These are phyloP conservation scores for Priceomyces haplophilus DNA, from an alignment of 805 yeast species.

Conservation along the genomic window DNA sequence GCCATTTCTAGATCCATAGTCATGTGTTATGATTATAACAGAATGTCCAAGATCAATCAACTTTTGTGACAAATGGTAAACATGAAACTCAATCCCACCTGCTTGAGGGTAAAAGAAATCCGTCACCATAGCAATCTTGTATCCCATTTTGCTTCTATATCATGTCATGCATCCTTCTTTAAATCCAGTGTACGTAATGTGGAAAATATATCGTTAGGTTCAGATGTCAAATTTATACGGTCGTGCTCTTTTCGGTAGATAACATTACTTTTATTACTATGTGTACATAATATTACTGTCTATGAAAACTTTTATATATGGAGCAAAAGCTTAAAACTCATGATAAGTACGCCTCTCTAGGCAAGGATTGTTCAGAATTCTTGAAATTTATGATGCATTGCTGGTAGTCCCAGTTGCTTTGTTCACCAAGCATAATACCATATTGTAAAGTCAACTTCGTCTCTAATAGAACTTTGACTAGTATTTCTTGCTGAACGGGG, in stretches of 20 bases:
- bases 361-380: slow-evolving; percentile 53
- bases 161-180: not conserved
- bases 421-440: slow-evolving; percentile 80
- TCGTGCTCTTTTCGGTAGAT: not conserved
- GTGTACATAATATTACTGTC: not conserved
- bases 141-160: slow-evolving; percentile 17
- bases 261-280: too few species aligned
- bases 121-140: slow-evolving; percentile 69
- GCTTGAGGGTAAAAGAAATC: slow-evolving; percentile 98
- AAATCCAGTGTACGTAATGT: too few species aligned
- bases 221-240: too few species aligned
- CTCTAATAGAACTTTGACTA: slow-evolving; percentile 62
- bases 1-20: slow-evolving; percentile 80
- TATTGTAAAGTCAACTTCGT: slow-evolving; percentile 78
- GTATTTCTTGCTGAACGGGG: slow-evolving; percentile 58
- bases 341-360: slow-evolving; percentile 36
- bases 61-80: slow-evolving; percentile 84
- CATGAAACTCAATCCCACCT: slow-evolving; percentile 96
- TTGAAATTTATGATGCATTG: slow-evolving; percentile 69
- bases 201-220: too few species aligned
- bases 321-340: not conserved
- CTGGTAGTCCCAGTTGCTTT: slow-evolving; percentile 79
- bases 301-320: not conserved
- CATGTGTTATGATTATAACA: slow-evolving; percentile 84
- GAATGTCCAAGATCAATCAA: slow-evolving; percentile 78